These are phyloP conservation scores for Astrephomene gubernaculifera DNA, from an alignment of 139 green algal genomes.

Conservation along the genomic window DNA sequence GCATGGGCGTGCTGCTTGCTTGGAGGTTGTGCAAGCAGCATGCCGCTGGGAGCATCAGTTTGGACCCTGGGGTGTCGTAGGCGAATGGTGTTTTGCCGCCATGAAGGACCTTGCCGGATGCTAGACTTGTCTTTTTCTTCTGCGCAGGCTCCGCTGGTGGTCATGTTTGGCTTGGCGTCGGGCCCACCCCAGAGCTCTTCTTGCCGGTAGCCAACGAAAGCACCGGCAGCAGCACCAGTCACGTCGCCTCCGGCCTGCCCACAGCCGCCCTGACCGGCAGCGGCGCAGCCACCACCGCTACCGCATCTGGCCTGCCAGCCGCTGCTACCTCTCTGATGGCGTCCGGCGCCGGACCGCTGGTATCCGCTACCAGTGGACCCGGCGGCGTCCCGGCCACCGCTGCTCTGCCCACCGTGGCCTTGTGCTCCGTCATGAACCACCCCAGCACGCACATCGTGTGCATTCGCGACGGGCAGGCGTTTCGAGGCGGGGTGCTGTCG, in stretches of 20 bases:
- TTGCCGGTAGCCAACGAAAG: neutral
- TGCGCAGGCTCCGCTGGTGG: neutral
- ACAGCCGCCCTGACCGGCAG: neutral
- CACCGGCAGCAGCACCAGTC: neutral
- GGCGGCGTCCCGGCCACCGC: no score
- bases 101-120: no score
- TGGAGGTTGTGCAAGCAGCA: no score
- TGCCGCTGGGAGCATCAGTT: no score
- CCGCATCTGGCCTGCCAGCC: neutral
- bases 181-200: neutral
- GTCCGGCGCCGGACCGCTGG: neutral
- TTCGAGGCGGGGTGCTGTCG: slow-evolving; percentile 8
- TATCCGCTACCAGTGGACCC: neutral
- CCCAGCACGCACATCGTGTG: slow-evolving; percentile 22
- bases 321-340: neutral
- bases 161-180: slow-evolving; percentile 37
- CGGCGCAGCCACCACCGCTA: neutral
- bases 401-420: neutral
- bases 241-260: neutral
- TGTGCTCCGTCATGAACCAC: slow-evolving; percentile 28
- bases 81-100: no score
- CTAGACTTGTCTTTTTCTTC: no score
- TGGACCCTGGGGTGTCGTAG: no score
- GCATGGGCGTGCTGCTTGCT: no score
- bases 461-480: slow-evolving; percentile 20